Conservation (phyloP, 768 basidiomycete genomes). For the Naematelia aurantialba region DNA sequence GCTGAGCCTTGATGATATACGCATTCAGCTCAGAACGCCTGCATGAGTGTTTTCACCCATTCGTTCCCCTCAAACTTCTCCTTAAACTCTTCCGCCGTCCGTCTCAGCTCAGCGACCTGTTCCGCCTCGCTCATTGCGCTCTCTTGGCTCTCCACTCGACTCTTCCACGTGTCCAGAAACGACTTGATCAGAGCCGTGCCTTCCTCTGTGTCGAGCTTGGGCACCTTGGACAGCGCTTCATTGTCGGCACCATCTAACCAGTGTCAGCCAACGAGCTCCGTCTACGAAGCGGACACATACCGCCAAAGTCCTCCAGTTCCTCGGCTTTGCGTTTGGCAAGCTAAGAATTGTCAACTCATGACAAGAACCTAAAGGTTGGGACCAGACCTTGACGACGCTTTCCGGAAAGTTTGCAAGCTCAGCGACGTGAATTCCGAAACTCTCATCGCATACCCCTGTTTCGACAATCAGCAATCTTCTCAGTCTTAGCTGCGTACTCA, state of each 20-base stretch:
- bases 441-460: constrained; percentile 86
- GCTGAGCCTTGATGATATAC: neutral
- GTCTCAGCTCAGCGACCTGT: constrained; percentile 59
- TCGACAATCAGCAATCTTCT: neutral
- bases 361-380: neutral
- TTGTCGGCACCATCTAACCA: constrained; percentile 40
- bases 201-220: constrained; percentile 65
- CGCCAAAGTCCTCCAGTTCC: constrained; percentile 79
- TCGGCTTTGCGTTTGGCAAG: constrained; percentile 89
- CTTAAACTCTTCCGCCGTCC: constrained; percentile 63
- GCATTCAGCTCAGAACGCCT: constrained; percentile 27
- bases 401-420: constrained; percentile 97
- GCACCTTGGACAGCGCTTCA: constrained; percentile 54
- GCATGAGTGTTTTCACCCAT: constrained; percentile 56
- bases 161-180: constrained; percentile 67
- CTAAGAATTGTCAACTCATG: constrained; percentile 50
- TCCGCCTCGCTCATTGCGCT: constrained; percentile 56
- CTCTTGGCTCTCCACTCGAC: constrained; percentile 53
- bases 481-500: constrained; percentile 46
- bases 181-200: constrained; percentile 78
- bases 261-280: neutral
- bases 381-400: constrained; percentile 72
- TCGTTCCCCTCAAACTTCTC: constrained; percentile 69
- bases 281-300: constrained; percentile 48
- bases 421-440: constrained; percentile 97